Percentiles rank a stretch among this genome's conserved stretches.
These are phyloP conservation scores for Ophiostoma ips DNA, from an alignment of 2,329 filamentous ascomycete species.

Conservation along the genomic window DNA sequence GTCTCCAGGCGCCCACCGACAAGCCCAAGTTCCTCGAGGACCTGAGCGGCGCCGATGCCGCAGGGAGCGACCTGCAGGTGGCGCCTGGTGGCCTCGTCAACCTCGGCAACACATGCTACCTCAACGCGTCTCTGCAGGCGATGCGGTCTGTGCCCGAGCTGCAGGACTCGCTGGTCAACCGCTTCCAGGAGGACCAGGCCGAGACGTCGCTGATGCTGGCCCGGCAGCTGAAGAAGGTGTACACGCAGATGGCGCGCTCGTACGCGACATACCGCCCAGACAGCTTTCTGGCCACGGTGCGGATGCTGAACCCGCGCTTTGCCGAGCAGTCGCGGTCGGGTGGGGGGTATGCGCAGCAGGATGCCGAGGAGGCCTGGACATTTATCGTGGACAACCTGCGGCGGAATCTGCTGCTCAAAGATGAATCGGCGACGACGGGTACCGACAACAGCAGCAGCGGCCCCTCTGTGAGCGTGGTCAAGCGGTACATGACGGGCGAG, in stretches of 20 bases:
- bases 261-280: constrained; percentile 76
- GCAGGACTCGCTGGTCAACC: constrained; percentile 56
- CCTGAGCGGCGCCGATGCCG: constrained; percentile 89
- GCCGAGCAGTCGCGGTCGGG: constrained; percentile 75
- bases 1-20: constrained; percentile 60
- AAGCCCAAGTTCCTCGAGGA: constrained; percentile 84
- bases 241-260: constrained; percentile 78
- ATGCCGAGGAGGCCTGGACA: constrained; percentile 96
- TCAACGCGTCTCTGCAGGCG: constrained; percentile 94
- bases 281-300: constrained; percentile 68
- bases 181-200: constrained; percentile 28
- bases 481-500: constrained; percentile 77
- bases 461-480: constrained; percentile 44
- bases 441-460: constrained; percentile 14
- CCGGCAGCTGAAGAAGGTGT: constrained; percentile 50
- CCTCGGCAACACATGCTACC: constrained; percentile 93
- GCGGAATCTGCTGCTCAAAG: constrained; percentile 58
- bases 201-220: constrained; percentile 45
- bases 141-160: constrained; percentile 82
- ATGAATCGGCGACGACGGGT: constrained; percentile 18
- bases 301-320: constrained; percentile 77
- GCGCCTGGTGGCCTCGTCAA: constrained; percentile 74
- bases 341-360: constrained; percentile 86
- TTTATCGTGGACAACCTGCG: constrained; percentile 79
- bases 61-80: constrained; percentile 51